Conservation (phyloP, 2,329 filamentous ascomycete species). For the Parasarocladium wereldwijsianum region DNA sequence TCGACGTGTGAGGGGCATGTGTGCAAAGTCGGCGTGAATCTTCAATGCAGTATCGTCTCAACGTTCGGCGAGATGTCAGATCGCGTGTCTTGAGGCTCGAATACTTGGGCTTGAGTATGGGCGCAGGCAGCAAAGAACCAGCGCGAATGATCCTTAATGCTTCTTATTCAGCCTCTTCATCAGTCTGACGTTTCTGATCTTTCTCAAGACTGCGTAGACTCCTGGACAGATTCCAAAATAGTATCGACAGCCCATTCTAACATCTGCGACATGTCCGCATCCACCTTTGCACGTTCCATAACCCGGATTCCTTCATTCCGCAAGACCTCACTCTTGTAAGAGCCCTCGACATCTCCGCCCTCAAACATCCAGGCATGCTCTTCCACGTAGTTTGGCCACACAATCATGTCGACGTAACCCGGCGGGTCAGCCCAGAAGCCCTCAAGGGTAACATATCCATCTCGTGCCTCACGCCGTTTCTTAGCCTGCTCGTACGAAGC, state of each 20-base stretch:
- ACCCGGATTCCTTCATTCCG: slow-evolving; percentile 29
- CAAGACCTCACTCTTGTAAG: slow-evolving; percentile 31
- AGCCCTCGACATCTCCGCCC: slow-evolving; percentile 48
- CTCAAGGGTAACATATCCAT: slow-evolving; percentile 67
- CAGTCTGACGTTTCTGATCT: too few species aligned
- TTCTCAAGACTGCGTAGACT: too few species aligned
- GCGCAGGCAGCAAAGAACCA: too few species aligned
- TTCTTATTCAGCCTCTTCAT: too few species aligned
- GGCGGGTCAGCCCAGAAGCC: slow-evolving; percentile 94
- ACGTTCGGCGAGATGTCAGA: too few species aligned
- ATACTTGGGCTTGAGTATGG: too few species aligned
- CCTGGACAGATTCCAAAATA: too few species aligned
- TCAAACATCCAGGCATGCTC: slow-evolving; percentile 73
- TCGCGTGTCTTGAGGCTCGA: too few species aligned
- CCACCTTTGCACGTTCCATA: slow-evolving; percentile 28
- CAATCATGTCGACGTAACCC: slow-evolving; percentile 83
- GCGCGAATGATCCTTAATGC: too few species aligned
- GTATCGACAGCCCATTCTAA: slow-evolving; percentile 55
- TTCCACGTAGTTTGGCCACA: slow-evolving; percentile 87
- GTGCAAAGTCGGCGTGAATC: too few species aligned
- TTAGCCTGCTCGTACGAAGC: slow-evolving; percentile 52
- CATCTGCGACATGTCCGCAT: slow-evolving; percentile 44
- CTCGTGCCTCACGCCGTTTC: slow-evolving; percentile 49
- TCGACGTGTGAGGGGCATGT: too few species aligned
- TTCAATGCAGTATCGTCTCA: too few species aligned